These are phyloP conservation scores for Catenaria anguillulae DNA, from an alignment of 371 early-diverging fungal genomes.

Conservation along the genomic window DNA sequence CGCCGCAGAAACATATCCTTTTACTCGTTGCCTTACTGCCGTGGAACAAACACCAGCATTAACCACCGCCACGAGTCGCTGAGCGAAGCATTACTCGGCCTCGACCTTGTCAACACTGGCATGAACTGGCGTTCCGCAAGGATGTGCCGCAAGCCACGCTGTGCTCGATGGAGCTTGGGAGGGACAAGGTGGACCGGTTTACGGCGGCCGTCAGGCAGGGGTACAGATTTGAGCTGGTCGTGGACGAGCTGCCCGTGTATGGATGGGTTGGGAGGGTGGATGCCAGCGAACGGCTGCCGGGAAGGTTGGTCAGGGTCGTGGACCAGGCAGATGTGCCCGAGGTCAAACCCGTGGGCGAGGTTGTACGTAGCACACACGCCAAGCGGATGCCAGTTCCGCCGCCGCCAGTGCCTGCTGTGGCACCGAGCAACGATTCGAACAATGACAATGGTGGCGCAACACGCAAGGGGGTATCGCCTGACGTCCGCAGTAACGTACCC, in stretches of 20 bases:
- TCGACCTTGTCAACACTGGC: conserved; percentile 40
- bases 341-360: too few species aligned
- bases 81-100: conserved; percentile 65
- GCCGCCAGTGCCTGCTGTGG: too few species aligned
- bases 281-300: too few species aligned
- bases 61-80: conserved; percentile 63
- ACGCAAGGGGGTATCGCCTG: too few species aligned
- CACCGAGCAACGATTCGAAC: too few species aligned
- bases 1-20: conserved; percentile 63
- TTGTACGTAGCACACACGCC: too few species aligned
- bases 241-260: conserved; percentile 49
- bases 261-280: conserved; percentile 23
- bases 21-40: conserved; percentile 58
- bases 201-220: conserved; percentile 43
- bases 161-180: conserved; percentile 16
- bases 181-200: conserved; percentile 35
- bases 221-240: conserved; percentile 58
- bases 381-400: too few species aligned
- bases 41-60: conserved; percentile 34
- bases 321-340: too few species aligned
- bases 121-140: background rate
- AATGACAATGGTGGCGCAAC: too few species aligned
- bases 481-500: too few species aligned
- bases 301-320: too few species aligned
- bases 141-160: background rate